Percentiles rank a stretch among this genome's conserved stretches.
phyloP scores from a whole-genome alignment of 192 early-diverging fungal species.

The Funneliformis mosseae region DNA sequence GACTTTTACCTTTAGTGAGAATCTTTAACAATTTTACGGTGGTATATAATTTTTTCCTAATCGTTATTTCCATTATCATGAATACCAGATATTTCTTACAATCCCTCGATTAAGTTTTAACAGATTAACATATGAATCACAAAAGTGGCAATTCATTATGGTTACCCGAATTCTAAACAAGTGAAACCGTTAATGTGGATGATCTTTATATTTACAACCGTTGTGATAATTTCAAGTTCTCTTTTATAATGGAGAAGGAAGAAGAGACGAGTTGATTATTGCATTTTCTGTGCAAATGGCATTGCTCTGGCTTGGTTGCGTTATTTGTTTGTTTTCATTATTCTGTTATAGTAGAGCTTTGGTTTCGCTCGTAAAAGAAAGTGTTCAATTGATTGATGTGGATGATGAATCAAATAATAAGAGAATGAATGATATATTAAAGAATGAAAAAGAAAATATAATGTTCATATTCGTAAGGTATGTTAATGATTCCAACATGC shows the following conservation, averaged over 20 bases:
- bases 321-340: background rate
- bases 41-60: background rate
- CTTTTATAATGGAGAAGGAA: background rate
- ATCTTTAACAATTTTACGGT: background rate
- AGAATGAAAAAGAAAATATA: background rate
- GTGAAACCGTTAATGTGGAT: background rate
- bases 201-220: background rate
- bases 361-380: background rate
- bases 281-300: background rate
- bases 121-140: background rate
- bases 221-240: background rate
- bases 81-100: background rate
- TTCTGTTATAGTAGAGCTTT: background rate
- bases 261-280: background rate
- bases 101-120: background rate
- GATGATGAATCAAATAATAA: background rate
- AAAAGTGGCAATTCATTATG: background rate
- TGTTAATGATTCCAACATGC: no score
- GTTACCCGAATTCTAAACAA: background rate
- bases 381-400: background rate
- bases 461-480: background rate
- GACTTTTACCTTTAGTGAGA: background rate
- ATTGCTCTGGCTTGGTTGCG: background rate
- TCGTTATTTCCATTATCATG: background rate
- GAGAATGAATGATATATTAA: background rate